Evolutionary conservation across 805 yeast species (phyloP).

Genomic region (Yarrowia sp.): DNA sequence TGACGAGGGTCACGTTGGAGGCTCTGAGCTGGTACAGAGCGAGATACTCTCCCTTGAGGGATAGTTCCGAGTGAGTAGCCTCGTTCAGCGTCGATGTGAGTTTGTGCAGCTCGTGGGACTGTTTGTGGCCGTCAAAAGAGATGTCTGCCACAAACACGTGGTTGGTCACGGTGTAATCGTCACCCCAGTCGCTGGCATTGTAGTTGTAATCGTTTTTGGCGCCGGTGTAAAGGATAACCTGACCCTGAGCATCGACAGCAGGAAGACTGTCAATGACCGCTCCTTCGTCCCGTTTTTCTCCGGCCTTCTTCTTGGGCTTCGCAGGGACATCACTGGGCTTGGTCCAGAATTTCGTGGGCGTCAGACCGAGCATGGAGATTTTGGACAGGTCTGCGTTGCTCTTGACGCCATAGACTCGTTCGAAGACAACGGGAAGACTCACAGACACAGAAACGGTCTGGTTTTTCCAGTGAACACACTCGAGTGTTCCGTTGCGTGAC

Average conservation of each 20-base stretch:
- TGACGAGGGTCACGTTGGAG: slow-evolving; percentile 65
- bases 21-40: slow-evolving; percentile 88
- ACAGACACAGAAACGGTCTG: slow-evolving; percentile 6
- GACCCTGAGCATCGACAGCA: neutral
- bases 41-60: slow-evolving; percentile 83
- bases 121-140: neutral
- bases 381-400: slow-evolving; percentile 21
- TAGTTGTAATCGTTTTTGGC: slow-evolving; percentile 33
- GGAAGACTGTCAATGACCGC: neutral
- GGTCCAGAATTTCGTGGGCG: slow-evolving; percentile 42
- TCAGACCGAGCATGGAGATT: slow-evolving; percentile 40
- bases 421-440: neutral
- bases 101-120: neutral
- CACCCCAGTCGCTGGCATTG: slow-evolving; percentile 17
- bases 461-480: slow-evolving; percentile 45
- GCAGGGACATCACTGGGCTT: neutral
- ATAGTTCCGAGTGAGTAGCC: slow-evolving; percentile 22
- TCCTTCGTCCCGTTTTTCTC: neutral
- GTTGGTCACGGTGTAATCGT: slow-evolving; percentile 14
- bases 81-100: slow-evolving; percentile 21
- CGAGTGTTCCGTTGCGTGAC: slow-evolving; percentile 44
- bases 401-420: slow-evolving; percentile 28
- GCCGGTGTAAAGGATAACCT: slow-evolving; percentile 15
- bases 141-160: slow-evolving; percentile 19
- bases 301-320: neutral